phyloP scores from a whole-genome alignment of 148 eudicot species.

The Fallopia convolvulus region DNA sequence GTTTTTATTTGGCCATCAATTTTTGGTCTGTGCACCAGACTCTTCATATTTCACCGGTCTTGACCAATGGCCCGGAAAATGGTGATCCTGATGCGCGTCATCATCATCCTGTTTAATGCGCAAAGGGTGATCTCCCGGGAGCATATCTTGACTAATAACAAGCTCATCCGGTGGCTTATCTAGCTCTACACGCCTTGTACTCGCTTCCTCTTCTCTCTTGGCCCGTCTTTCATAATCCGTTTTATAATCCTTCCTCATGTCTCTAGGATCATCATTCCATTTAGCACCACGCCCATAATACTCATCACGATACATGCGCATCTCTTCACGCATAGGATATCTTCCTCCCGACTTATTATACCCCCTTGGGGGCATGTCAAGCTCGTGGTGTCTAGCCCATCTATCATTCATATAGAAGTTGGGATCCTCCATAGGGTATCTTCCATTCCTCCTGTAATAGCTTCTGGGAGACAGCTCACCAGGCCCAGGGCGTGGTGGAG shows the following conservation, averaged over 20 bases:
- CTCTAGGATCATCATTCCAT: slow-evolving; percentile 1
- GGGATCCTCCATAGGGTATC: slow-evolving; percentile 4
- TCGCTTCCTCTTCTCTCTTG: not conserved
- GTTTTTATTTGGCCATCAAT: not conserved
- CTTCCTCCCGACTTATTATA: slow-evolving; percentile 7
- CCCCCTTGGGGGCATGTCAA: not conserved
- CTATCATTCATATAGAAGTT: slow-evolving; percentile 1
- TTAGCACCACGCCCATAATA: not conserved
- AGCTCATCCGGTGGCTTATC: not conserved
- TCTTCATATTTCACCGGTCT: not conserved
- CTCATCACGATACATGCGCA: slow-evolving; percentile 4
- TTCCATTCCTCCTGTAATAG: not conserved
- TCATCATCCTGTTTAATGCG: not conserved
- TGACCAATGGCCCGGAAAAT: not conserved
- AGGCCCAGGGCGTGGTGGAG: not conserved
- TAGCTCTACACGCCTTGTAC: not conserved
- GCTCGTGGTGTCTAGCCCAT: slow-evolving; percentile 1
- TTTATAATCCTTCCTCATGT: not conserved
- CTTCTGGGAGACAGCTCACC: not conserved
- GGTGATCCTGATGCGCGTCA: not conserved
- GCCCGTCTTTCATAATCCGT: not conserved
- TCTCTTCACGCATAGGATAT: not conserved
- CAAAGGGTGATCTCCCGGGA: not conserved
- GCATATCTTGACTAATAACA: not conserved
- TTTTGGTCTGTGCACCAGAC: not conserved